Conservation (phyloP, 345 rosid genomes). For the Stellera chamaejasme region DNA sequence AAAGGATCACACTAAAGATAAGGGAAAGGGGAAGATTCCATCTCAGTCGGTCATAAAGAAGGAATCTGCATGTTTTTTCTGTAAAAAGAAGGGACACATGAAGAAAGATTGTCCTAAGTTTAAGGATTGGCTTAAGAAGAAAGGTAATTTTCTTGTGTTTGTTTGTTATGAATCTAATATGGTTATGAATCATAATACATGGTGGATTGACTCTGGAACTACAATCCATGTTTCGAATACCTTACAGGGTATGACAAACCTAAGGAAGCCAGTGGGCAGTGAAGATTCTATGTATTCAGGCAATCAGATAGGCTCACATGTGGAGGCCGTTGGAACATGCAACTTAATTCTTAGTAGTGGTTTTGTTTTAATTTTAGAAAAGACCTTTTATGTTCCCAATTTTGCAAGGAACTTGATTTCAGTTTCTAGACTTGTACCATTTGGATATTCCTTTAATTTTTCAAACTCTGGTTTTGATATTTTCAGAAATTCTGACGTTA, state of each 20-base stretch:
- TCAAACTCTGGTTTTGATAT: neutral
- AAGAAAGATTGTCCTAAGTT: neutral
- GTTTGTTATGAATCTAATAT: slow-evolving; percentile 6
- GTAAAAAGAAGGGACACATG: neutral
- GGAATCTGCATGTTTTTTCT: neutral
- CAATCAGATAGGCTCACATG: neutral
- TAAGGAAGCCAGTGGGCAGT: neutral
- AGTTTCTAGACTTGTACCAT: neutral
- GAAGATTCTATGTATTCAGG: neutral
- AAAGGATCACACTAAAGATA: neutral
- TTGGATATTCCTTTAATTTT: neutral
- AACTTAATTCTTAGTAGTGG: neutral
- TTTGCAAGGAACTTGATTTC: neutral
- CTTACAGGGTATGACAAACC: neutral
- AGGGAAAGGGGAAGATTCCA: neutral
- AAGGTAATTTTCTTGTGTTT: neutral
- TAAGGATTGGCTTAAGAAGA: neutral
- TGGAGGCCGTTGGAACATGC: neutral
- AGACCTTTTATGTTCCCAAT: neutral
- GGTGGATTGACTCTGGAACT: slow-evolving; percentile 7
- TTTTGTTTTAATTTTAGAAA: slow-evolving; percentile 5
- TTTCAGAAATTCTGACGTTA: neutral
- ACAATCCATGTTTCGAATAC: neutral
- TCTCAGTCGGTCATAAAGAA: neutral
- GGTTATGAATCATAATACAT: neutral